These are phyloP conservation scores for Penicillium turbatum DNA, from an alignment of 495 filamentous ascomycete species.

Conservation along the genomic window DNA sequence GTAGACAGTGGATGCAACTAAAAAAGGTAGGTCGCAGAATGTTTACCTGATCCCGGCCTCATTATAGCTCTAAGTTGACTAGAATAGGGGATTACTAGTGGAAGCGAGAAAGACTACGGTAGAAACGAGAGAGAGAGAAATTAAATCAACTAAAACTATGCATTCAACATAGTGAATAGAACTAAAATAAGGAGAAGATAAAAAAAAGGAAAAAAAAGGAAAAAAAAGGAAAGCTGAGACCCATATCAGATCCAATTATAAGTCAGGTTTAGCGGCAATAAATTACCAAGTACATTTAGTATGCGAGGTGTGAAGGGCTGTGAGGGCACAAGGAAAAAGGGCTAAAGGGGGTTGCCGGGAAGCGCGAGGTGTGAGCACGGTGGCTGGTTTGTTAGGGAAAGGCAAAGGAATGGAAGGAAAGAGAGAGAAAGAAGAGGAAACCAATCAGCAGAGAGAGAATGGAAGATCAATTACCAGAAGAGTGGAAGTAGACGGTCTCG, in stretches of 20 bases:
- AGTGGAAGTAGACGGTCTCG: background rate
- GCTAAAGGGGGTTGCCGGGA: constrained; percentile 26
- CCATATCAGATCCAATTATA: constrained; percentile 43
- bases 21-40: constrained; percentile 31
- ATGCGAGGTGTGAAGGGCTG: constrained; percentile 9
- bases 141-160: background rate
- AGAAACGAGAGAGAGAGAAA: background rate
- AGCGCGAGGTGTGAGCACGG: constrained; percentile 34
- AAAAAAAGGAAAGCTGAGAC: constrained; percentile 24
- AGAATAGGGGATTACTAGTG: constrained; percentile 14
- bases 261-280: constrained; percentile 35
- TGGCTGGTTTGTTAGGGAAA: constrained; percentile 32
- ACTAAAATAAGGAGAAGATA: background rate
- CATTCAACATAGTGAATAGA: background rate
- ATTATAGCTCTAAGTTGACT: background rate
- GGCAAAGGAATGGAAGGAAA: constrained; percentile 27
- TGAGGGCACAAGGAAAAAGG: constrained; percentile 19
- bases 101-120: too few relatives aligned
- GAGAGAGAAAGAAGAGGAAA: constrained; percentile 3
- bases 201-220: constrained; percentile 11
- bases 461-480: constrained; percentile 9
- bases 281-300: constrained; percentile 9
- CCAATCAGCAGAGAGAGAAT: constrained; percentile 2
- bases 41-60: constrained; percentile 21
- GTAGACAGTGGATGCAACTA: constrained; percentile 40